Conservation (phyloP, 176 grass and related monocot species). For the Carex scoparia region DNA sequence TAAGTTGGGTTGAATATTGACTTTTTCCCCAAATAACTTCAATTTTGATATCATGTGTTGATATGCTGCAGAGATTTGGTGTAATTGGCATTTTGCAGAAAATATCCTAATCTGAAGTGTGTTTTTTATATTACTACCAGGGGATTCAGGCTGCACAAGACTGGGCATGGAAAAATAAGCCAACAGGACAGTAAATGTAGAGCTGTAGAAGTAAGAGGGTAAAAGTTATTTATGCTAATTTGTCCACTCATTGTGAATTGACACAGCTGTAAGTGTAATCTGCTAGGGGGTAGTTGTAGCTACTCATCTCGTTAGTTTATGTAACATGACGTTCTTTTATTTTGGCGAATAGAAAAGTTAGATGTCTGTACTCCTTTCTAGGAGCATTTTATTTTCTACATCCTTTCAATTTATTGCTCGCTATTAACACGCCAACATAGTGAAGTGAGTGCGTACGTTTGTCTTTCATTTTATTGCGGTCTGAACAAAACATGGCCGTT, state of each 20-base stretch:
- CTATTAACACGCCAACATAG: background rate
- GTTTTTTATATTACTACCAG: conserved; percentile 29
- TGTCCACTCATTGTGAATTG: conserved; percentile 6
- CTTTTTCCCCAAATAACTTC: conserved; percentile 3
- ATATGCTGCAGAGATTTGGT: background rate
- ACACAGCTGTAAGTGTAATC: conserved; percentile 6
- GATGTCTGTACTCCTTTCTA: background rate
- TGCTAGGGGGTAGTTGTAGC: conserved; percentile 4
- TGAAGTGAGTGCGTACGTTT: background rate
- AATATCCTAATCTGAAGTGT: conserved; percentile 14
- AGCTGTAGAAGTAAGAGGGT: background rate
- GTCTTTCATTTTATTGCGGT: background rate
- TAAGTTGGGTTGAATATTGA: background rate
- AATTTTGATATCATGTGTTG: conserved; percentile 15
- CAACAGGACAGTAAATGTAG: conserved; percentile 36
- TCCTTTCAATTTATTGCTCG: background rate
- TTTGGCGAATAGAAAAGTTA: background rate
- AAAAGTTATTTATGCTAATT: conserved; percentile 22
- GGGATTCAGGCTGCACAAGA: conserved; percentile 75
- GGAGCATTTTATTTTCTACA: background rate
- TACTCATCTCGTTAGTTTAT: conserved; percentile 9
- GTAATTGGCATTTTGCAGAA: background rate
- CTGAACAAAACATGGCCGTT: background rate
- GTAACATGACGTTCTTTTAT: conserved; percentile 12
- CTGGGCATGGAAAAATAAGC: conserved; percentile 69